Evolutionary conservation across 1,284 basidiomycete species (phyloP).

Genomic region (Apiotrichum gracile): DNA sequence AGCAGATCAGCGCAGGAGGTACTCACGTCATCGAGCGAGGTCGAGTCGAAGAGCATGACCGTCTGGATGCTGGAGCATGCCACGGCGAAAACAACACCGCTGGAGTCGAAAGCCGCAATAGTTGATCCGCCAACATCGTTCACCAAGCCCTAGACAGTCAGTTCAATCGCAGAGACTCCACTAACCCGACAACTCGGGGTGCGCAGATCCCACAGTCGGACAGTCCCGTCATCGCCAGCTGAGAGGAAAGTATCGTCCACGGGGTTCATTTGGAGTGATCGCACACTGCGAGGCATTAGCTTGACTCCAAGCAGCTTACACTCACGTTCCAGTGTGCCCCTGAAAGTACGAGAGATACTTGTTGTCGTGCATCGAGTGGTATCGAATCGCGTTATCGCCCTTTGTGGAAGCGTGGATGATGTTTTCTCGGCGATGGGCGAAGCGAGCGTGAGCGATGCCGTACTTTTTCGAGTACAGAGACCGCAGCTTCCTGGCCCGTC

Average conservation of each 20-base stretch:
- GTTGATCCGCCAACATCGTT: conserved; percentile 58
- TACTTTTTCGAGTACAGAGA: conserved; percentile 91
- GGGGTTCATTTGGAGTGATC: conserved; percentile 86
- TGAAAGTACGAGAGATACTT: conserved; percentile 92
- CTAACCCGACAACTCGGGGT: conserved; percentile 61
- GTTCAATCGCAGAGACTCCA: not conserved
- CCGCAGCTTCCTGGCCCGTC: conserved; percentile 60
- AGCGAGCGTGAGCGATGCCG: conserved; percentile 86
- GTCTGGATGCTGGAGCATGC: conserved; percentile 74
- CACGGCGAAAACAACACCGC: conserved; percentile 87
- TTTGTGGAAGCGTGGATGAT: conserved; percentile 92
- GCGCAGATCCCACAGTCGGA: conserved; percentile 94
- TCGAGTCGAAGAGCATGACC: conserved; percentile 81
- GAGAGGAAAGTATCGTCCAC: conserved; percentile 94
- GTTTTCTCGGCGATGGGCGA: conserved; percentile 81
- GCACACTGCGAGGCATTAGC: conserved; percentile 53
- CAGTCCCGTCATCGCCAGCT: conserved; percentile 85
- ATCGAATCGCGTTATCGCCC: conserved; percentile 81
- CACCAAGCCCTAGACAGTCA: conserved; percentile 45
- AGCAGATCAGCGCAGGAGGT: not conserved
- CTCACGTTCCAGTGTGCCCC: conserved; percentile 72
- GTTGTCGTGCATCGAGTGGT: conserved; percentile 93
- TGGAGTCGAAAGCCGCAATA: conserved; percentile 82
- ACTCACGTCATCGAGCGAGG: conserved; percentile 71
- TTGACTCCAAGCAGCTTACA: not conserved